phyloP scores from a whole-genome alignment of 2,329 filamentous ascomycete genomes.

The Arthrinium phaeospermum region DNA sequence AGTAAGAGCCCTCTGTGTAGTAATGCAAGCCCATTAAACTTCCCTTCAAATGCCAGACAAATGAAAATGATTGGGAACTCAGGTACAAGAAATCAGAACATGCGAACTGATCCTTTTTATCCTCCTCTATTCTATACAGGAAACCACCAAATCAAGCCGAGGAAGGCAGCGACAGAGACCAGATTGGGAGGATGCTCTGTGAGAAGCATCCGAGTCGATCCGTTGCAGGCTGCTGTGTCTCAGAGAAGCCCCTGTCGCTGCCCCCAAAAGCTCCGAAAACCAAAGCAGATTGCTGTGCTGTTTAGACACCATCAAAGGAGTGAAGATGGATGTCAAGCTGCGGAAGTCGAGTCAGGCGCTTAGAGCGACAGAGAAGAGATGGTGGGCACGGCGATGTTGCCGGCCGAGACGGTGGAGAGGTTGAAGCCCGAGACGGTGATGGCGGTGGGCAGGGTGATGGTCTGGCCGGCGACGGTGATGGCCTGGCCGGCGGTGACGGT shows the following conservation, averaged over 20 bases:
- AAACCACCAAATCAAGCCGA: not conserved
- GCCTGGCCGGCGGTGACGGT: constrained; percentile 8
- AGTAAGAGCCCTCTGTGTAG: not conserved
- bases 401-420: not conserved
- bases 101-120: not conserved
- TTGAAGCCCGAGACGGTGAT: constrained; percentile 18
- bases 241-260: constrained; percentile 3
- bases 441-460: constrained; percentile 1
- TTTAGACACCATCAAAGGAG: not conserved
- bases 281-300: not conserved
- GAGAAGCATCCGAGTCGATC: not conserved
- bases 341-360: not conserved
- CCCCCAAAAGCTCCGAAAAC: not conserved
- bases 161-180: not conserved
- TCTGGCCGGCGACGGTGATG: constrained; percentile 5
- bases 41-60: constrained; percentile 15
- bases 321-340: not conserved
- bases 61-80: not conserved
- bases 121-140: not conserved
- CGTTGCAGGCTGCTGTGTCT: not conserved
- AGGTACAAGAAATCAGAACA: not conserved
- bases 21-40: not conserved
- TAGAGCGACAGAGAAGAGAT: not conserved
- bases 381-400: not conserved
- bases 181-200: not conserved